Evolutionary conservation across 2,329 filamentous ascomycete species (phyloP).

Genomic region (Taxawa tesnikishii): DNA sequence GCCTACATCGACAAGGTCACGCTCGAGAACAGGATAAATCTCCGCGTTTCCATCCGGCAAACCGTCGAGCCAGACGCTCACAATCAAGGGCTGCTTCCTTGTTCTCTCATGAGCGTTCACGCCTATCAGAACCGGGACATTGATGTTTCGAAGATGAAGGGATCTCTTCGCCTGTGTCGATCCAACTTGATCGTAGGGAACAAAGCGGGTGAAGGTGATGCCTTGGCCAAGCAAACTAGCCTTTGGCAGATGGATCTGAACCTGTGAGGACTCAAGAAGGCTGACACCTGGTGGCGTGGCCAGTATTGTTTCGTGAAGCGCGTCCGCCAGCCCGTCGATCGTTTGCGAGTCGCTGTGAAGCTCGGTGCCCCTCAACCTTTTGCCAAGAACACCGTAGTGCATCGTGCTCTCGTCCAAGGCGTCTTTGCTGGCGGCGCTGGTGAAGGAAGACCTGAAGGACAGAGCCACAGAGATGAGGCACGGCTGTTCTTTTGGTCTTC

Average conservation of each 20-base stretch:
- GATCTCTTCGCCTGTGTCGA: slow-evolving; percentile 7
- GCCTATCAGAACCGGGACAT: slow-evolving; percentile 56
- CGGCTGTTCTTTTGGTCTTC: slow-evolving; percentile 50
- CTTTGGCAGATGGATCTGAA: slow-evolving; percentile 47
- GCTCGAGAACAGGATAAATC: slow-evolving; percentile 44
- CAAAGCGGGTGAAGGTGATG: slow-evolving; percentile 34
- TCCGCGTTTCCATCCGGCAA: slow-evolving; percentile 31
- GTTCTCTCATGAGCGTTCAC: slow-evolving; percentile 59
- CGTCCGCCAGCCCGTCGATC: slow-evolving; percentile 4
- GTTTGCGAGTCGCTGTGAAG: slow-evolving; percentile 4
- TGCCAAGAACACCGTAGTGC: slow-evolving; percentile 62
- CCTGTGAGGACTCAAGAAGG: slow-evolving; percentile 5
- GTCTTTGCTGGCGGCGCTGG: slow-evolving; percentile 46
- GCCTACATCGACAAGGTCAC: slow-evolving; percentile 48
- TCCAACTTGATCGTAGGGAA: slow-evolving; percentile 13
- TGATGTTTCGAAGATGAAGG: slow-evolving; percentile 44
- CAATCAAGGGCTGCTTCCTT: slow-evolving; percentile 52
- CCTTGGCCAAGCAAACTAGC: slow-evolving; percentile 54
- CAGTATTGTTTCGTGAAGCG: slow-evolving; percentile 5
- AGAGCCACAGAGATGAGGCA: slow-evolving; percentile 48
- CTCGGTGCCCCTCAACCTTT: slow-evolving; percentile 35
- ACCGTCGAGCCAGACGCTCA: slow-evolving; percentile 50
- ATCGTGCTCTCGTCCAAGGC: slow-evolving; percentile 56
- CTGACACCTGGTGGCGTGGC: slow-evolving; percentile 4
- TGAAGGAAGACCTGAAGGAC: slow-evolving; percentile 43